Base-by-base conservation (phyloP, 139 green algal species). In the Chlorella vulgaris region DNA sequence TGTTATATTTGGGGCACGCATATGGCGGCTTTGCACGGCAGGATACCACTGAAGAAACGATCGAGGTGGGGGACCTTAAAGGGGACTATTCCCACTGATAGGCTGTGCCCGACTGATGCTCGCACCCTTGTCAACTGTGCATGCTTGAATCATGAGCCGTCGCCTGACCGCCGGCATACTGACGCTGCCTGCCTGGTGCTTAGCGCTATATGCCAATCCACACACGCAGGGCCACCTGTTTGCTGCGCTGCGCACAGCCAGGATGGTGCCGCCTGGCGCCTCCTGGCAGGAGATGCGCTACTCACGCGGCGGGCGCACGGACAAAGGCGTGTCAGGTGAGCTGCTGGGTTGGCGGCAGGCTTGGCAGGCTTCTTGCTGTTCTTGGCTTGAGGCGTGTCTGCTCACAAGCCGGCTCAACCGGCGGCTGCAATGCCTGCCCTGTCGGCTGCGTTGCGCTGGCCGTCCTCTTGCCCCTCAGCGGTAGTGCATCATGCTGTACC, bases 281-380 rank as follows among this genome's bases (percentile, higher is more conserved):
- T 78, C 85, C 8, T 89, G 86, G 86, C 61, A 92, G 65, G 60
- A 77, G 50, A 19, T 93, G 36, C 36, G 81, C 10, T 98, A 97
- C 82, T 93, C 89, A 18, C 77, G 93, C 8, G 95, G 93, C 69
- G 93, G 94, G 0, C 85, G 94, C 36, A 97, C 92, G 6, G 93
- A 96, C 87, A 90, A 87, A 61, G 92, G 93, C 22, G 90, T 95
- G 38, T 40, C 35, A 3, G 35, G 65, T n/a, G 19, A 93, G 68
- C 42, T 40, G 81, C 2, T 98, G 97, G 76, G 93, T 88, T 7
- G 78, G 93, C 5, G 95, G 93, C 70, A 94, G 94, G 13, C 87
- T 93, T 28, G 98, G 94, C 15, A 93, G 97, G 86, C 92, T 89
- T 69, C 47, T 93, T 94, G 19, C 93, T 98, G n/a, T 94, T 88